phyloP scores from a whole-genome alignment of 768 basidiomycete genomes.

The Rhodotorula babjevae region DNA sequence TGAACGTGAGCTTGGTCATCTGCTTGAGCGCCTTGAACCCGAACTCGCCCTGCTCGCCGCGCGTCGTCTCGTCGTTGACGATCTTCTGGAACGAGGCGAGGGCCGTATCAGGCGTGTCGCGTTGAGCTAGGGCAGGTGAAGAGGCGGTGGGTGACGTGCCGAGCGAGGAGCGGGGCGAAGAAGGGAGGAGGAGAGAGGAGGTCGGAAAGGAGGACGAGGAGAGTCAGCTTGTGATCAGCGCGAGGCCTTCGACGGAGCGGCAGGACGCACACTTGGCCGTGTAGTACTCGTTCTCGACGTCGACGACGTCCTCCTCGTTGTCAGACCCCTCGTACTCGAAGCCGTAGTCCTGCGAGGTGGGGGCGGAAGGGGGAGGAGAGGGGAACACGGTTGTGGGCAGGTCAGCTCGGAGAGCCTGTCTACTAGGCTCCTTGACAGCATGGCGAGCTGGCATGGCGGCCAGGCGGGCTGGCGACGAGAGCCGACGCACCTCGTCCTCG shows the following conservation, averaged over 20 bases:
- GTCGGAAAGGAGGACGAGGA: background rate
- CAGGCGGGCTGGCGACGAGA: background rate
- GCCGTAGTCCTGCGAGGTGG: slow-evolving; percentile 67
- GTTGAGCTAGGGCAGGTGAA: slow-evolving; percentile 12
- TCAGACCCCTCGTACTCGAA: slow-evolving; percentile 94
- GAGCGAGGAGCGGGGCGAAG: no score
- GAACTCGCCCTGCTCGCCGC: slow-evolving; percentile 76
- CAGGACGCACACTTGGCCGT: slow-evolving; percentile 77
- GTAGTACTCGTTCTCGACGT: slow-evolving; percentile 98
- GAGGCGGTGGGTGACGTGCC: no score
- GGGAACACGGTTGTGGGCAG: background rate
- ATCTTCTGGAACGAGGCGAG: slow-evolving; percentile 82
- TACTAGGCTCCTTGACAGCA: rapidly evolving
- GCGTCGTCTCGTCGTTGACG: slow-evolving; percentile 83
- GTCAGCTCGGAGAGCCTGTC: no score
- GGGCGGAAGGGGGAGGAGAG: background rate
- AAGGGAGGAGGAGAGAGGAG: slow-evolving; percentile 44
- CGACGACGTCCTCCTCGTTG: slow-evolving; percentile 70
- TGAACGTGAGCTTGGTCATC: slow-evolving; percentile 86
- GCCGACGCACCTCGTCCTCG: slow-evolving; percentile 46
- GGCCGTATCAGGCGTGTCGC: slow-evolving; percentile 82
- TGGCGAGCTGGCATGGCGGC: background rate
- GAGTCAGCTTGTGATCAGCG: background rate
- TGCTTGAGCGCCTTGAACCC: slow-evolving; percentile 99
- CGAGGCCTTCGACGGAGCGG: background rate